These are phyloP conservation scores for Hemerocallis citrina DNA, from an alignment of 106 monocot genomes.

Conservation along the genomic window DNA sequence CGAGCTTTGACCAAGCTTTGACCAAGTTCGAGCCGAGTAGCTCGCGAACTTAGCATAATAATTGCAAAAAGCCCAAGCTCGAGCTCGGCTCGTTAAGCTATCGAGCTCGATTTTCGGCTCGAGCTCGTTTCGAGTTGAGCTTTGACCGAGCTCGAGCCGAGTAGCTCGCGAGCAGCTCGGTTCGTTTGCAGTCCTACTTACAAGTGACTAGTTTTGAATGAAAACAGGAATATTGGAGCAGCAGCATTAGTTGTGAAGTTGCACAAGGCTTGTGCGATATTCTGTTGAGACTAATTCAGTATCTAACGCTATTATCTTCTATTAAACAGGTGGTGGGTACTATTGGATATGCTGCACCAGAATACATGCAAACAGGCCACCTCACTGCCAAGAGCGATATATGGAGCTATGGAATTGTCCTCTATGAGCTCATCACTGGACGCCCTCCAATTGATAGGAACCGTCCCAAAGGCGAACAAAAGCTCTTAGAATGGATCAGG, in stretches of 20 bases:
- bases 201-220: too few species aligned
- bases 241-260: background rate
- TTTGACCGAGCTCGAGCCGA: too few species aligned
- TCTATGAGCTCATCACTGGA: constrained; percentile 87
- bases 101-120: too few species aligned
- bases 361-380: constrained; percentile 80
- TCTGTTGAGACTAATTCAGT: background rate
- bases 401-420: constrained; percentile 86
- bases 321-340: constrained; percentile 63
- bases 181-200: too few species aligned
- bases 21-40: too few species aligned
- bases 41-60: too few species aligned
- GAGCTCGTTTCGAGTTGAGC: too few species aligned
- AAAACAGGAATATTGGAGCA: too few species aligned
- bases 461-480: constrained; percentile 74
- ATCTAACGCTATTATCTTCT: background rate
- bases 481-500: constrained; percentile 82
- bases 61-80: too few species aligned
- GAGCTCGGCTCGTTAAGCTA: too few species aligned
- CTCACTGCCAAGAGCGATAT: constrained; percentile 71
- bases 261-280: background rate
- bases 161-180: too few species aligned
- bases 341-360: constrained; percentile 87
- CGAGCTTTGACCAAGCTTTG: too few species aligned
- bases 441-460: constrained; percentile 60